Conservation (phyloP, 2,329 filamentous ascomycete genomes). For the Hypoxylon sp. region DNA sequence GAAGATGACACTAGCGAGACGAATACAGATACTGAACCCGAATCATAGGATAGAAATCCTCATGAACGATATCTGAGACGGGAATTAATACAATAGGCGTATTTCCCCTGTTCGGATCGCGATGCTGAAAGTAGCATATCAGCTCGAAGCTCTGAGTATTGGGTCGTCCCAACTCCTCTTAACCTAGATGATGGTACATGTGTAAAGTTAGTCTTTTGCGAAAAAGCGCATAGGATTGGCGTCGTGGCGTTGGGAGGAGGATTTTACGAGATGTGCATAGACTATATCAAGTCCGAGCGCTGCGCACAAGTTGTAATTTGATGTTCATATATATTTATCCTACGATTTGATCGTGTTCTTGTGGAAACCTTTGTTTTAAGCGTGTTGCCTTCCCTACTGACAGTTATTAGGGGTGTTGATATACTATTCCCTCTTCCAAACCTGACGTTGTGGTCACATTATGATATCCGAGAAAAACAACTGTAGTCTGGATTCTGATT, state of each 20-base stretch:
- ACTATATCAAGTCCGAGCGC: conserved; percentile 26
- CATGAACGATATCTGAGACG: background rate
- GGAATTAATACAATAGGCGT: conserved; percentile 6
- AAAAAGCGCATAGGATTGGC: conserved; percentile 39
- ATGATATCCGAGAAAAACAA: background rate
- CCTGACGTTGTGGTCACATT: background rate
- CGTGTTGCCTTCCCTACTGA: background rate
- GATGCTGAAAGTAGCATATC: conserved; percentile 13
- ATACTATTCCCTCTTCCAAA: background rate
- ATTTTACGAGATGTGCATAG: conserved; percentile 21
- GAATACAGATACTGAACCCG: conserved; percentile 77
- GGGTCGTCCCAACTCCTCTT: background rate
- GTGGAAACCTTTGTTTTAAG: background rate
- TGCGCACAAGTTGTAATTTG: conserved; percentile 21
- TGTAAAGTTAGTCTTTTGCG: conserved; percentile 32
- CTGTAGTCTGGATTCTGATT: background rate
- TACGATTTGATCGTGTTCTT: conserved; percentile 10
- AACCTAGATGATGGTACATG: conserved; percentile 17
- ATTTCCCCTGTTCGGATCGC: conserved; percentile 12
- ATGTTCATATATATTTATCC: conserved; percentile 31
- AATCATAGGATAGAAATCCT: conserved; percentile 59
- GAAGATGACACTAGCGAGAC: conserved; percentile 76
- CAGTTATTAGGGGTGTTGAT: background rate
- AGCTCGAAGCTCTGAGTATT: background rate
- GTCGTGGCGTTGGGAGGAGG: conserved; percentile 41